Conservation (phyloP, 805 yeast species). For the Millerago galiae region DNA sequence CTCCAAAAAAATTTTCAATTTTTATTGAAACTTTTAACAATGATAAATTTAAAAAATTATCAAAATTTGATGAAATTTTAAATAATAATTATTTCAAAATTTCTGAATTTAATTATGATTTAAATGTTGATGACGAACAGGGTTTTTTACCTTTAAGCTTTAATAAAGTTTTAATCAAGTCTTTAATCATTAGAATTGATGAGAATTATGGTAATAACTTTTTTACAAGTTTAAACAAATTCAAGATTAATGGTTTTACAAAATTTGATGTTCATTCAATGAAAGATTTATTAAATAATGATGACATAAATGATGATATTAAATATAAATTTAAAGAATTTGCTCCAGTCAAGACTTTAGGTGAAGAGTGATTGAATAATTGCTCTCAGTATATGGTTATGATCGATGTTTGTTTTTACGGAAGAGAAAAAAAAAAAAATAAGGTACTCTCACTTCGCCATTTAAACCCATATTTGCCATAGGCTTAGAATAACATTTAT, state of each 20-base stretch:
- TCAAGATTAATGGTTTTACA: conserved; percentile 37
- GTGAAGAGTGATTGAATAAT: no score
- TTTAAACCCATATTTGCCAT: no score
- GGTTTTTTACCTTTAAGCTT: conserved; percentile 25
- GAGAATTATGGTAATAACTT: conserved; percentile 32
- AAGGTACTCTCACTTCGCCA: no score
- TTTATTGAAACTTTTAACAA: conserved; percentile 9
- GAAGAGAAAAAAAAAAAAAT: no score
- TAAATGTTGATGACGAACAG: conserved; percentile 20
- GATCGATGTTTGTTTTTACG: no score
- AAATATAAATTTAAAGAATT: conserved; percentile 7
- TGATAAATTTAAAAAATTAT: background rate
- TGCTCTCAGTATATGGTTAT: no score
- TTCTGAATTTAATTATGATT: conserved; percentile 24
- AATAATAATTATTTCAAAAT: conserved; percentile 17
- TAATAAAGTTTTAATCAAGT: conserved; percentile 27
- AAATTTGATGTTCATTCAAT: conserved; percentile 25
- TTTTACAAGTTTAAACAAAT: conserved; percentile 32
- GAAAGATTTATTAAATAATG: conserved; percentile 10
- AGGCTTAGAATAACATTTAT: no score
- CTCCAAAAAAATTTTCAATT: conserved; percentile 30
- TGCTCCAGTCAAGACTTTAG: no score
- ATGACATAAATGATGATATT: conserved; percentile 11
- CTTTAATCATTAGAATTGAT: conserved; percentile 25
- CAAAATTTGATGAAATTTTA: conserved; percentile 7